Conservation (phyloP, 371 early-diverging fungal species). For the Nematocida minor region DNA sequence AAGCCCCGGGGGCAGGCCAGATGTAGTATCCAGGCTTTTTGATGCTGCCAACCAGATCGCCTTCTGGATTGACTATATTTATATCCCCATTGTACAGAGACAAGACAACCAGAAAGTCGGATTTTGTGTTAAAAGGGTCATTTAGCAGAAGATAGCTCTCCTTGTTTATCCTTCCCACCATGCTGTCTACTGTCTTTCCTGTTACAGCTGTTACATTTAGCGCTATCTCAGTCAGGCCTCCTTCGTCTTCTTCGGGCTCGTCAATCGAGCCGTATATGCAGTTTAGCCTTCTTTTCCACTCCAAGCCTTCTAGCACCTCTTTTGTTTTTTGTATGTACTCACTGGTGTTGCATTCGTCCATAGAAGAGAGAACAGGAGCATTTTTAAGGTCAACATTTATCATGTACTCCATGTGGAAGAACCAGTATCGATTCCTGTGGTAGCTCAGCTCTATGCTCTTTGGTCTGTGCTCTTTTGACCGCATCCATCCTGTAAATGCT, state of each 20-base stretch:
- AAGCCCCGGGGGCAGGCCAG: neutral
- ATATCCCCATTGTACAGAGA: constrained; percentile 12
- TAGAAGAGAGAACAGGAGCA: neutral
- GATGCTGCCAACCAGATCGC: neutral
- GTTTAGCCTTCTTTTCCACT: constrained; percentile 35
- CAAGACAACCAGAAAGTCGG: constrained; percentile 1
- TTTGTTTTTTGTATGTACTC: neutral
- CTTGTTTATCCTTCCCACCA: neutral
- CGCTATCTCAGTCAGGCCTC: neutral
- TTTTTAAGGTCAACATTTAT: neutral
- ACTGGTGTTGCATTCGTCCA: neutral
- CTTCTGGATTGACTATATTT: neutral
- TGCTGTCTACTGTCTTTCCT: constrained; percentile 1
- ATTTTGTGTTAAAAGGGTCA: constrained; percentile 27
- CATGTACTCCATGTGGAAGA: neutral
- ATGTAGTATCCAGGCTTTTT: neutral
- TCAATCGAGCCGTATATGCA: neutral
- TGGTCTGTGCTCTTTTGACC: constrained; percentile 5
- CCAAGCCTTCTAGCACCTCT: neutral
- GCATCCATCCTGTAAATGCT: constrained; percentile 65
- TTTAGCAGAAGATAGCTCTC: constrained; percentile 39
- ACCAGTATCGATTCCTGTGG: neutral
- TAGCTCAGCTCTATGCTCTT: constrained; percentile 11
- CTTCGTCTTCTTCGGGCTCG: constrained; percentile 11
- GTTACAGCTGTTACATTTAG: neutral